phyloP scores from a whole-genome alignment of 371 early-diverging fungal genomes.

The Dichotomocladium elegans region DNA sequence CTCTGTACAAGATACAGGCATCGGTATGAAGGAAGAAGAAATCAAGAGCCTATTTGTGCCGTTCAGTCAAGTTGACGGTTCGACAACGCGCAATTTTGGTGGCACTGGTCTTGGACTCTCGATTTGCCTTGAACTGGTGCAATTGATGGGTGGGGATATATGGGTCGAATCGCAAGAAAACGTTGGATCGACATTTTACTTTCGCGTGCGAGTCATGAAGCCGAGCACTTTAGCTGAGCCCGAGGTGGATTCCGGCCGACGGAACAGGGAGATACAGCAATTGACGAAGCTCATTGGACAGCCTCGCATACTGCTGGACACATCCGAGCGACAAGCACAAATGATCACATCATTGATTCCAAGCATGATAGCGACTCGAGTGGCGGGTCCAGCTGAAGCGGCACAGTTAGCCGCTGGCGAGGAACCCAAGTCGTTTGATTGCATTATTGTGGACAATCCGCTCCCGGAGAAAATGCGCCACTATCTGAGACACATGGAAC shows the following conservation, averaged over 20 bases:
- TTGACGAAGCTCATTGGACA: constrained; percentile 20
- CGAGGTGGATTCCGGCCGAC: constrained; percentile 19
- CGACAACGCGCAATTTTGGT: constrained; percentile 56
- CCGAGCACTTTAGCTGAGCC: constrained; percentile 28
- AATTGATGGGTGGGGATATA: constrained; percentile 54
- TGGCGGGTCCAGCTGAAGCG: not conserved
- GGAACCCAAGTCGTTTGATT: constrained; percentile 15
- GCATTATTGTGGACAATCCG: constrained; percentile 31
- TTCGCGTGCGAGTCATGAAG: constrained; percentile 37
- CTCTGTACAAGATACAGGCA: constrained; percentile 48
- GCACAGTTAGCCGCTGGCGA: not conserved
- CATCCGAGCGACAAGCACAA: constrained; percentile 10
- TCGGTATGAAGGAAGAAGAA: constrained; percentile 38
- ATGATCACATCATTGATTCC: constrained; percentile 32
- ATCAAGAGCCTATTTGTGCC: constrained; percentile 53
- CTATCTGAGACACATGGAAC: constrained; percentile 15
- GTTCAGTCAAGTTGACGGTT: constrained; percentile 57
- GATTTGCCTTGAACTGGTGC: constrained; percentile 52
- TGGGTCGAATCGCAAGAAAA: constrained; percentile 45
- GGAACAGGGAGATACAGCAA: constrained; percentile 13
- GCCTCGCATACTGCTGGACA: constrained; percentile 35
- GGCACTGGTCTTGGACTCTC: constrained; percentile 66
- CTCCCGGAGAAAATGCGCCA: constrained; percentile 11
- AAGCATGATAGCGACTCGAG: constrained; percentile 10
- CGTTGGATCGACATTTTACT: constrained; percentile 51